phyloP scores from a whole-genome alignment of 768 basidiomycete genomes.

The Amanita jacksonii region DNA sequence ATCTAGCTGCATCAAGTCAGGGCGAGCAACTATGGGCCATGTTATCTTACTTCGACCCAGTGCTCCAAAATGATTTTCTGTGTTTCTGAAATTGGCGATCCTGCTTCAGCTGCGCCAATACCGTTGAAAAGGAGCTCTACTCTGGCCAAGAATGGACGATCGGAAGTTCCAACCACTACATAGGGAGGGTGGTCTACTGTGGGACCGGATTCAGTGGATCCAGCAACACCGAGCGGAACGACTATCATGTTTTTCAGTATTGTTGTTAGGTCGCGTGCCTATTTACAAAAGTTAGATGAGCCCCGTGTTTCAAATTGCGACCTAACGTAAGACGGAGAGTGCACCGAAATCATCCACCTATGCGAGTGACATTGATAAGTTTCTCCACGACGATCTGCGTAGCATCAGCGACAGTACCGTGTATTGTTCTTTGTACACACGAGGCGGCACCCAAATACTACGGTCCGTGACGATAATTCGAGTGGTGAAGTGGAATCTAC shows the following conservation, averaged over 20 bases:
- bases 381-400: constrained; percentile 10
- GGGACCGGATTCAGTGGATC: constrained; percentile 11
- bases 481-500: constrained; percentile 40
- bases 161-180: constrained; percentile 31
- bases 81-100: constrained; percentile 11
- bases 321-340: constrained; percentile 43
- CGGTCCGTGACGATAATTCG: constrained; percentile 39
- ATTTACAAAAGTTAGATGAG: constrained; percentile 6
- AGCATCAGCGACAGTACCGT: neutral
- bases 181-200: constrained; percentile 31
- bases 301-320: neutral
- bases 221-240: constrained; percentile 16
- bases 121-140: constrained; percentile 37
- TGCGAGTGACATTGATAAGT: constrained; percentile 26
- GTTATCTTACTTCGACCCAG: constrained; percentile 39
- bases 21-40: neutral
- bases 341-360: constrained; percentile 48
- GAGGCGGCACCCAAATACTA: constrained; percentile 35
- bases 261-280: constrained; percentile 37
- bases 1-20: constrained; percentile 28
- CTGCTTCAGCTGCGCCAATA: constrained; percentile 11
- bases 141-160: constrained; percentile 35
- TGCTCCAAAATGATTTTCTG: constrained; percentile 38
- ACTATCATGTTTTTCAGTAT: constrained; percentile 32
- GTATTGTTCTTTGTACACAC: constrained; percentile 17